Conservation (phyloP, 768 basidiomycete species). For the Saitozyma sp. region DNA sequence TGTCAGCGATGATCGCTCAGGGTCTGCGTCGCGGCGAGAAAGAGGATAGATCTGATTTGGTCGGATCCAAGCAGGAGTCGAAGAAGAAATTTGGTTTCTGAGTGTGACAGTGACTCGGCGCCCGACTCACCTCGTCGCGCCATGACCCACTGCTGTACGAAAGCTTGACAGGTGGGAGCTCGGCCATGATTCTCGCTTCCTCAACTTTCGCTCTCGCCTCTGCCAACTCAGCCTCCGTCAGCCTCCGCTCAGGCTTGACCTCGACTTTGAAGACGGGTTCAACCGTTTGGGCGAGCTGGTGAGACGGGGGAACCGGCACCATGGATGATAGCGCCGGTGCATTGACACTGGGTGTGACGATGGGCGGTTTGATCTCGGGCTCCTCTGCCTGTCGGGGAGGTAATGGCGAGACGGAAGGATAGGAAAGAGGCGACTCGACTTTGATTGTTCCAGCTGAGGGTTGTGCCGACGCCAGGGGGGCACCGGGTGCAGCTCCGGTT, state of each 20-base stretch:
- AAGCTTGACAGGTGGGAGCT: constrained; percentile 24
- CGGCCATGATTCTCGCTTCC: constrained; percentile 32
- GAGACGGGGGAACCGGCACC: not conserved
- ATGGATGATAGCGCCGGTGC: not conserved
- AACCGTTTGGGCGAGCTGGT: not conserved
- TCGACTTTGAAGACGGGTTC: not conserved
- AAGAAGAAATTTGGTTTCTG: no score
- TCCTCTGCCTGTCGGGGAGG: not conserved
- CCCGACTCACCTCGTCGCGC: constrained; percentile 24
- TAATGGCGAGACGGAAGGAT: not conserved
- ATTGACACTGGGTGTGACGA: not conserved
- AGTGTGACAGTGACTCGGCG: constrained; percentile 21
- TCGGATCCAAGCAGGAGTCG: not conserved
- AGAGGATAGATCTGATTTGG: not conserved
- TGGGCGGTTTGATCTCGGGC: not conserved
- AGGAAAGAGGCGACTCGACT: not conserved
- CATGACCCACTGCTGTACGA: constrained; percentile 10
- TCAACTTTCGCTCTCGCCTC: constrained; percentile 20
- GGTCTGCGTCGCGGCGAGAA: not conserved
- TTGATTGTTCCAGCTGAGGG: not conserved
- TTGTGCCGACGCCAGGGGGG: not conserved
- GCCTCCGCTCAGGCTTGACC: not conserved
- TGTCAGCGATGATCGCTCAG: constrained; percentile 1
- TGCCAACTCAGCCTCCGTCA: constrained; percentile 19
- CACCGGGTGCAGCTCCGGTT: not conserved